Evolutionary conservation across 2,329 filamentous ascomycete species (phyloP).

Genomic region (Aspergillus transmontanensis): DNA sequence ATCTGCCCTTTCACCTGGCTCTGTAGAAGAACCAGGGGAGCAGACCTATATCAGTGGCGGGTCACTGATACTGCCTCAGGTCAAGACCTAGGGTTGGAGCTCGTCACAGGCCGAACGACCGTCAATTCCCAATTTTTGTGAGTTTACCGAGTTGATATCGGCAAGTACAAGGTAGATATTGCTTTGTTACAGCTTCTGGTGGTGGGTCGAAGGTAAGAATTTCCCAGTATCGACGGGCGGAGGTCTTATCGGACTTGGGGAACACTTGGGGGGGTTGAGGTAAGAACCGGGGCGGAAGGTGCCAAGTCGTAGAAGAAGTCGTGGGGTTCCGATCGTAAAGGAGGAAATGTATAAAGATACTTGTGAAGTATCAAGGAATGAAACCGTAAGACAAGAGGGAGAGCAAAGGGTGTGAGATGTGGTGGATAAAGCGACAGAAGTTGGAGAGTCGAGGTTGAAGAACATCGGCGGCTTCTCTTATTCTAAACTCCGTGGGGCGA

Average conservation of each 20-base stretch:
- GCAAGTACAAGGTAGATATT: not conserved
- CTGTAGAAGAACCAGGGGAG: constrained; percentile 48
- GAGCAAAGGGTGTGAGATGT: not conserved
- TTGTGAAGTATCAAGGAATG: not conserved
- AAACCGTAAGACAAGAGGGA: not conserved
- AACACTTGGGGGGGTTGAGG: not conserved
- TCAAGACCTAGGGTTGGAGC: constrained; percentile 19
- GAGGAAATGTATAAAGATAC: not conserved
- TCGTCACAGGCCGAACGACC: constrained; percentile 10
- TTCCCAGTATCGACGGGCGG: constrained; percentile 14
- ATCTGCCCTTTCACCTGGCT: constrained; percentile 46
- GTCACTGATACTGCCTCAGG: constrained; percentile 31
- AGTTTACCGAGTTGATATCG: not conserved
- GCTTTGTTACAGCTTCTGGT: not conserved
- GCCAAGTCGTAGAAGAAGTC: constrained; percentile 8
- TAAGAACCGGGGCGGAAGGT: constrained; percentile 12
- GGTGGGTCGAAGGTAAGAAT: constrained; percentile 10
- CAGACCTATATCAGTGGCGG: constrained; percentile 40
- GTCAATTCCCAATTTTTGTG: not conserved
- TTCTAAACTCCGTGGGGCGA: constrained; percentile 12
- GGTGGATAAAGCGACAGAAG: not conserved
- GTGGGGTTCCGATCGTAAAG: not conserved
- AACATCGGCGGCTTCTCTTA: constrained; percentile 12
- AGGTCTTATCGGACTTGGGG: constrained; percentile 25
- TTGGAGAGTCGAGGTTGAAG: constrained; percentile 4